Percentiles rank a stretch among this genome's conserved stretches.
Evolutionary conservation across 768 basidiomycete species (phyloP).

Genomic region (Tricholomella constricta): DNA sequence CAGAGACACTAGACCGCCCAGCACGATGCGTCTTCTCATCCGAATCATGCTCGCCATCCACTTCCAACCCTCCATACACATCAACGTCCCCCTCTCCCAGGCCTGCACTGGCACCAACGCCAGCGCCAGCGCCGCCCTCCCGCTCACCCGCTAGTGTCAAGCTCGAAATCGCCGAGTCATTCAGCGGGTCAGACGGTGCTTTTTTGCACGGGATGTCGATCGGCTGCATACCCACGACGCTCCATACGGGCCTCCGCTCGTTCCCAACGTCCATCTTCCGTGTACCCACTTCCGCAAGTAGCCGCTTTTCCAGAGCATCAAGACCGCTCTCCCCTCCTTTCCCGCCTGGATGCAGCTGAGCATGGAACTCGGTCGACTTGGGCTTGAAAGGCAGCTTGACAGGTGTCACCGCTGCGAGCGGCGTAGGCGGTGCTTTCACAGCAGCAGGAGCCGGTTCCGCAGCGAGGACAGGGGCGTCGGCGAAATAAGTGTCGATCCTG

Average conservation of each 20-base stretch:
- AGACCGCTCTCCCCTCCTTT: slow-evolving; percentile 57
- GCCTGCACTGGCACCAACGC: not conserved
- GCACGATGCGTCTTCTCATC: slow-evolving; percentile 43
- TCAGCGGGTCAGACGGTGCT: slow-evolving; percentile 33
- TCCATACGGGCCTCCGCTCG: slow-evolving; percentile 32
- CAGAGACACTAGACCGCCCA: slow-evolving; percentile 31
- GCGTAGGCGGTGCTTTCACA: slow-evolving; percentile 50
- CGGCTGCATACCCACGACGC: slow-evolving; percentile 30
- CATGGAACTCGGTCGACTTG: slow-evolving; percentile 8
- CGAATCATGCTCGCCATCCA: slow-evolving; percentile 33
- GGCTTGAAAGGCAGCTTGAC: slow-evolving; percentile 23
- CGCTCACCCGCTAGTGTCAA: slow-evolving; percentile 44
- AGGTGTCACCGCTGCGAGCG: slow-evolving; percentile 46
- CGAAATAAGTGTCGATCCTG: slow-evolving; percentile 32
- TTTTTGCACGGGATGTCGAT: slow-evolving; percentile 38
- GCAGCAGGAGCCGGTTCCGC: not conserved
- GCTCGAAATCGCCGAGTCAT: slow-evolving; percentile 59
- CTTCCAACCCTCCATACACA: slow-evolving; percentile 24
- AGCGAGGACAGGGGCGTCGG: not conserved
- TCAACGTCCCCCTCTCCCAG: slow-evolving; percentile 28
- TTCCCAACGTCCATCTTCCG: slow-evolving; percentile 41
- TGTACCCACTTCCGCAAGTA: slow-evolving; percentile 76
- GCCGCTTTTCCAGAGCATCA: slow-evolving; percentile 69
- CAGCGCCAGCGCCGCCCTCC: not conserved
- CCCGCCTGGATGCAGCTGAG: slow-evolving; percentile 14